Base-by-base conservation (phyloP, 352 stramenopile species). In the Pythium aristosporum region DNA sequence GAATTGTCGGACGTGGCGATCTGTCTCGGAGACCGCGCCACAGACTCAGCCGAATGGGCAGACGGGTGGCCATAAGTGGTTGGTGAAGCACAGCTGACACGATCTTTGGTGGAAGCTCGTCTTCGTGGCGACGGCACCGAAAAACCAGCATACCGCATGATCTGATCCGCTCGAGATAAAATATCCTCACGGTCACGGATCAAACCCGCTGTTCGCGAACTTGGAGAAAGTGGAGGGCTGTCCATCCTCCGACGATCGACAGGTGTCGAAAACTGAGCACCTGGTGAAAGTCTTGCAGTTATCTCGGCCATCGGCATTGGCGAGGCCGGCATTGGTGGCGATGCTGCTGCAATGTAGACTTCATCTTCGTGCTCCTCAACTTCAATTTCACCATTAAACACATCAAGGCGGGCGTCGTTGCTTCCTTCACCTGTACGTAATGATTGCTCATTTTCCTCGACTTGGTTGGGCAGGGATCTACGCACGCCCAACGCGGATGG, bases 91-190 rank as follows among this genome's bases (percentile, higher is more conserved):
- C 10, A 12, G 37, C 37, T 42, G 37, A 42, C 11, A 3, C 15
- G 37, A 16, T 42, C 37, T 42, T 42, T 2, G 37, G 0, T 12
- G 15, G 21, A 16, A 18, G n/a, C 37, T 39, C 43, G 30, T 10
- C 57, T 47, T 1, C 58, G 61, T 47, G 64, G 64, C 3, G 64
- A 71, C 2, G 64, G 64, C 1, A 70, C 58, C 1, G 67, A 53
- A 28, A 74, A 66, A 0, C 68, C 68, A n/a, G 63, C 68, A 18
- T 68, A 53, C 1, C 68, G 68, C 53, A 74, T 65, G 48, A 74
- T 74, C 50, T 74, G 68, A 39, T 74, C 68, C 2, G 68, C 68
- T 36, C 63, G 42, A 8, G 68, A 54, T 0, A 71, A 55, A 3
- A 74, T 59, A 18, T 74, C 61, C 15, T 74, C 53, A 3, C 68